These are phyloP conservation scores for Globisporangium takayamanum DNA, from an alignment of 352 stramenopile species.

Conservation along the genomic window DNA sequence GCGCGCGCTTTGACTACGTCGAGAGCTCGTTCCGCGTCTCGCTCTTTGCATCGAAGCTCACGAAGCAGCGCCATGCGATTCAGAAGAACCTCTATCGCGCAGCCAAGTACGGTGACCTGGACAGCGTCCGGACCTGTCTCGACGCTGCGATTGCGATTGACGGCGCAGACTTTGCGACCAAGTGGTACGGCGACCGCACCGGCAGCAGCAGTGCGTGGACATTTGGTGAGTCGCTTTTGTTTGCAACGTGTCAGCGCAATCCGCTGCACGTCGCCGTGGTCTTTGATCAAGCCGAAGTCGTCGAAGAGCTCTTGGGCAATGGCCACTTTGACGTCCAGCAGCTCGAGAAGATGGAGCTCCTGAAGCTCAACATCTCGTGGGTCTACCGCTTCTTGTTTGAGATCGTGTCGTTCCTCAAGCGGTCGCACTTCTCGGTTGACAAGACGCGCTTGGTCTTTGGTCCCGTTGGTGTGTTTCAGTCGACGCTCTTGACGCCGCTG, in stretches of 20 bases:
- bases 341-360: constrained; percentile 67
- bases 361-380: constrained; percentile 60
- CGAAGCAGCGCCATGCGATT: constrained; percentile 35
- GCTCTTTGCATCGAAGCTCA: constrained; percentile 33
- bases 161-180: constrained; percentile 48
- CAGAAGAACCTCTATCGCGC: constrained; percentile 57
- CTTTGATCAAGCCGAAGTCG: constrained; percentile 61
- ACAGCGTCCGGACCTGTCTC: constrained; percentile 39
- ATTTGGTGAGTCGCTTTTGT: constrained; percentile 16
- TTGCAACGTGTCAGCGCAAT: constrained; percentile 50
- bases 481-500: constrained; percentile 62
- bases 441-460: constrained; percentile 46
- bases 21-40: constrained; percentile 39
- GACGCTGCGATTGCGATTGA: constrained; percentile 47
- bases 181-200: constrained; percentile 45
- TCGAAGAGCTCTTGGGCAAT: constrained; percentile 51
- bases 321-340: constrained; percentile 63
- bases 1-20: constrained; percentile 61
- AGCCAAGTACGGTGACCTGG: constrained; percentile 53
- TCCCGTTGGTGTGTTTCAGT: constrained; percentile 44
- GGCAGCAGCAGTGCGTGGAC: constrained; percentile 2
- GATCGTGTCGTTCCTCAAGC: constrained; percentile 45
- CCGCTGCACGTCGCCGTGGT: constrained; percentile 69
- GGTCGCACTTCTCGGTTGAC: constrained; percentile 33
- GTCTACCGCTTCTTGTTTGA: constrained; percentile 65